phyloP scores from a whole-genome alignment of 2,329 filamentous ascomycete genomes.

The Hymenotorrendiella dingleyae region DNA sequence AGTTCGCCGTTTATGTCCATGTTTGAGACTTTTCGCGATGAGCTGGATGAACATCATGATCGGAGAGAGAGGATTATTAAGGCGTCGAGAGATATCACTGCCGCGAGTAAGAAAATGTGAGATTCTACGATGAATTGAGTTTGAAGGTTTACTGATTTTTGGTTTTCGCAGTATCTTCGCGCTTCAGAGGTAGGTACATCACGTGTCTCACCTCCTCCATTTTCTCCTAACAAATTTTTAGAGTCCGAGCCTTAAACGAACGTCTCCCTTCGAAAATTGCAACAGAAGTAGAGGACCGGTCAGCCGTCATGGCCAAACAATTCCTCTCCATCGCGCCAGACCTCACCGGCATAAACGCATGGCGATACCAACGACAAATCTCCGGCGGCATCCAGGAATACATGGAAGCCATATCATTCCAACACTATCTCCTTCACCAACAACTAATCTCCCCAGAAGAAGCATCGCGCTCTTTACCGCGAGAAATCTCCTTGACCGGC shows the following conservation, averaged over 20 bases:
- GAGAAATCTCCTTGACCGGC: constrained; percentile 59
- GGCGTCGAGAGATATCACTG: constrained; percentile 85
- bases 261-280: constrained; percentile 62
- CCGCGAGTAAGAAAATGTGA: constrained; percentile 94
- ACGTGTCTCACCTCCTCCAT: constrained; percentile 2
- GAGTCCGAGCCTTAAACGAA: constrained; percentile 57
- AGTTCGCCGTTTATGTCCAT: constrained; percentile 58
- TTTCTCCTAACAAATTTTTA: constrained; percentile 30
- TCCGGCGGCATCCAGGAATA: constrained; percentile 84
- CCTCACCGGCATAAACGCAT: constrained; percentile 69
- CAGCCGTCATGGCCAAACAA: constrained; percentile 63
- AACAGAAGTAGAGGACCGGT: constrained; percentile 63
- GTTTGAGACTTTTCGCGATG: constrained; percentile 79
- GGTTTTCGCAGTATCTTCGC: constrained; percentile 72
- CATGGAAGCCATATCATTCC: constrained; percentile 84
- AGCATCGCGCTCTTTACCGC: constrained; percentile 42
- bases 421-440: constrained; percentile 78
- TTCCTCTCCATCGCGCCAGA: constrained; percentile 66
- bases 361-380: constrained; percentile 75
- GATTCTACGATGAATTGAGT: constrained; percentile 21
- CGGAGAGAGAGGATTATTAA: constrained; percentile 86
- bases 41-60: constrained; percentile 92
- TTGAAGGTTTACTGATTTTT: constrained; percentile 16
- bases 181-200: constrained; percentile 60
- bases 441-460: constrained; percentile 64